phyloP scores from a whole-genome alignment of 2,329 filamentous ascomycete species.

The Penicillium aurantiogriseum region DNA sequence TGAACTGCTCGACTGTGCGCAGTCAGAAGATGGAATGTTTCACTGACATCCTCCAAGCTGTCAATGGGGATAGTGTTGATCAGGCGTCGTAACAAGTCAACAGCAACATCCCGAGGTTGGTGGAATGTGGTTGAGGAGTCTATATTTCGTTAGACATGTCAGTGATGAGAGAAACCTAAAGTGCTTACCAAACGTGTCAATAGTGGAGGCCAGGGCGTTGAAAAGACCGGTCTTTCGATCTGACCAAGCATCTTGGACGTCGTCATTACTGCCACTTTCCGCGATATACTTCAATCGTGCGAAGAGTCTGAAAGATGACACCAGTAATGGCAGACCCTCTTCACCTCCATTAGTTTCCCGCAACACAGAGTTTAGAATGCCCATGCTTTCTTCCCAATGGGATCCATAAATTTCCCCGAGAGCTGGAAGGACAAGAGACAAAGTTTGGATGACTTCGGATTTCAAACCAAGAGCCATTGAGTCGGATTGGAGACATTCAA shows the following conservation, averaged over 20 bases:
- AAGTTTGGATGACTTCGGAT: conserved; percentile 43
- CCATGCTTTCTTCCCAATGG: conserved; percentile 71
- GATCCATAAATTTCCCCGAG: conserved; percentile 82
- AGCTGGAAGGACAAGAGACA: conserved; percentile 63
- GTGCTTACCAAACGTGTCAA: conserved; percentile 41
- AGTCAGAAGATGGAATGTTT: conserved; percentile 73
- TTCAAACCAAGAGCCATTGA: conserved; percentile 45
- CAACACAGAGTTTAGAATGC: conserved; percentile 61
- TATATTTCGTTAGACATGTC: conserved; percentile 20
- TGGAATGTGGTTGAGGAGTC: conserved; percentile 54
- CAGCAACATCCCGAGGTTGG: conserved; percentile 71
- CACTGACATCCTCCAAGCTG: conserved; percentile 61
- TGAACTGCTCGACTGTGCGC: conserved; percentile 74
- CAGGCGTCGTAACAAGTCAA: conserved; percentile 69
- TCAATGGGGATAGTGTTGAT: conserved; percentile 63
- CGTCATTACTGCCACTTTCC: conserved; percentile 73
- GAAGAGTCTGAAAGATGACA: conserved; percentile 72
- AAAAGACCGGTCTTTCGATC: conserved; percentile 61
- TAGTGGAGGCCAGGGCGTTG: conserved; percentile 49
- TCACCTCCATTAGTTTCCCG: conserved; percentile 49
- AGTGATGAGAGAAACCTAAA: not conserved
- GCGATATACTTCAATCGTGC: conserved; percentile 59
- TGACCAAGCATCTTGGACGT: conserved; percentile 72
- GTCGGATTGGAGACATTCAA: conserved; percentile 66
- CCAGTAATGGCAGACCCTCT: conserved; percentile 60